phyloP scores from a whole-genome alignment of 176 grass and related monocot species.

The Elymus sibiricus region DNA sequence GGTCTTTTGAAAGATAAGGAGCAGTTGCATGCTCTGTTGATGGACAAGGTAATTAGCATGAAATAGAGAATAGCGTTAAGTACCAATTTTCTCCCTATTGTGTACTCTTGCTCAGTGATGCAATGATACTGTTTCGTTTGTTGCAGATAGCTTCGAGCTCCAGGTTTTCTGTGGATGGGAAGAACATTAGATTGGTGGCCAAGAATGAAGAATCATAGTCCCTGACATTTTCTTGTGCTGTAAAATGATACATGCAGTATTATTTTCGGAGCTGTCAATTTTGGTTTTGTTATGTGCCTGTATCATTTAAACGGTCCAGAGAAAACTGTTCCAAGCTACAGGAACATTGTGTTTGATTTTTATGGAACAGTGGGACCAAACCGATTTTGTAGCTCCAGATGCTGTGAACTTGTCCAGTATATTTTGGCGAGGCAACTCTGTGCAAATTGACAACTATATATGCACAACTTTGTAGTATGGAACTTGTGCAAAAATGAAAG shows the following conservation, averaged over 20 bases:
- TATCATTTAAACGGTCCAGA: neutral
- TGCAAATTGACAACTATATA: neutral
- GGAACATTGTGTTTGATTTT: neutral
- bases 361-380: neutral
- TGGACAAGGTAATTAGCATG: conserved; percentile 57
- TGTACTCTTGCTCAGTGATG: neutral
- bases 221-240: neutral
- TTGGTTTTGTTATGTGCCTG: neutral
- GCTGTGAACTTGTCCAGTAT: neutral
- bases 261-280: neutral
- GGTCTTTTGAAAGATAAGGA: conserved; percentile 64
- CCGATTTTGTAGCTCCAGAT: neutral
- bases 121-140: conserved; percentile 20
- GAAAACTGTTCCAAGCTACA: neutral
- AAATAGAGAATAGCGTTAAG: neutral
- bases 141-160: conserved; percentile 77
- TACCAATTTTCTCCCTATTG: neutral
- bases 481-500: too few species aligned
- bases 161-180: conserved; percentile 64
- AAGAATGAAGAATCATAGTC: conserved; percentile 38
- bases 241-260: too few species aligned
- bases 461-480: too few species aligned
- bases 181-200: conserved; percentile 46
- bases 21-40: conserved; percentile 47
- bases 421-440: neutral